These are phyloP conservation scores for Chlamydomonas sp. DNA, from an alignment of 139 green algal genomes.

Conservation along the genomic window DNA sequence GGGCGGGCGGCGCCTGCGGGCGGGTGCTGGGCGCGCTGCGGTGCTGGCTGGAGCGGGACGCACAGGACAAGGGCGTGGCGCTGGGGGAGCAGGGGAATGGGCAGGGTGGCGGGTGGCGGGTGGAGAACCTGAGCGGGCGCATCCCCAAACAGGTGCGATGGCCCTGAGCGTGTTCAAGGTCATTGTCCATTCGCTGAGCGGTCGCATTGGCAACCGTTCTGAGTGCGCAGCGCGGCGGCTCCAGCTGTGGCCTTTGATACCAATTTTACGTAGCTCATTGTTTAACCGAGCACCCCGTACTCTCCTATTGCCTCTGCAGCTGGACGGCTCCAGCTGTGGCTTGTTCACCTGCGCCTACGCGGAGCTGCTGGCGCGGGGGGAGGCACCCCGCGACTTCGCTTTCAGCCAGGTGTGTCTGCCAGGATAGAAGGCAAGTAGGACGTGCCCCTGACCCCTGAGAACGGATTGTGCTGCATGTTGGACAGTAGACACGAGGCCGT, in stretches of 20 bases:
- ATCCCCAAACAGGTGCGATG: constrained; percentile 9
- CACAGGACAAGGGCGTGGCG: constrained; percentile 32
- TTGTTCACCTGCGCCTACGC: constrained; percentile 44
- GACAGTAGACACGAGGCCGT: too few species aligned
- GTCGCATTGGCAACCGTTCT: too few species aligned
- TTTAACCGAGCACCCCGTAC: not conserved
- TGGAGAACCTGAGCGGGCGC: not conserved
- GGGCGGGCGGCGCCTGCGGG: not conserved
- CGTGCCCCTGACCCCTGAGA: too few species aligned
- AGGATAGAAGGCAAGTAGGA: too few species aligned
- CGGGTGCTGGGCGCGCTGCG: constrained; percentile 31
- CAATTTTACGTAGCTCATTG: too few species aligned
- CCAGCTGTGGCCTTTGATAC: too few species aligned
- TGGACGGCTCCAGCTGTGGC: constrained; percentile 43
- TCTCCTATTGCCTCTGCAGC: not conserved
- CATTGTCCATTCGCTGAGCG: too few species aligned
- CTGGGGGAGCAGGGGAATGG: not conserved
- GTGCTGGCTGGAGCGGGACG: constrained; percentile 41
- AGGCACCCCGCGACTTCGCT: constrained; percentile 18
- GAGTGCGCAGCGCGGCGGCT: too few species aligned
- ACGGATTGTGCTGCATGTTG: too few species aligned
- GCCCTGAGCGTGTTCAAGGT: not conserved
- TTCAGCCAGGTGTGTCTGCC: constrained; percentile 10
- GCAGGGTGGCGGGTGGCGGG: not conserved
- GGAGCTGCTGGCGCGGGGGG: constrained; percentile 39